These are phyloP conservation scores for Phytophthora multivora DNA, from an alignment of 352 stramenopile genomes.

Conservation along the genomic window DNA sequence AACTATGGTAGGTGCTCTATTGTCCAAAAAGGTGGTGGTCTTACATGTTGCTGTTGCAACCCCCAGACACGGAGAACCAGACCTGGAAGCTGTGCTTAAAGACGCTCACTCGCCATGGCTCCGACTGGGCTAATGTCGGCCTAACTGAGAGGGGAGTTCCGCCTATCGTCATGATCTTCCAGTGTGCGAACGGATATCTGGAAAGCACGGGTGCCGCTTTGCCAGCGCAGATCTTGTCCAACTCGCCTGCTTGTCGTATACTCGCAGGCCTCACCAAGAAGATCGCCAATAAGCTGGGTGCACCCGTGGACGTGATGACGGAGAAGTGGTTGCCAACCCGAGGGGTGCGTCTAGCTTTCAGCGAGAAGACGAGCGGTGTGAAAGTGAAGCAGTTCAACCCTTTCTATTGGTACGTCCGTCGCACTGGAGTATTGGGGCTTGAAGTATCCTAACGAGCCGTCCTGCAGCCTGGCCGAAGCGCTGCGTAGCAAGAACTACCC, in stretches of 20 bases:
- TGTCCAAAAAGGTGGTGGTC: not conserved
- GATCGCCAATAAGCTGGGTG: conserved; percentile 80
- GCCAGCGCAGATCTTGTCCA: conserved; percentile 59
- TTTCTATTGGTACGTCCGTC: conserved; percentile 60
- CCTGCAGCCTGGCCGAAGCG: conserved; percentile 18
- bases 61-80: conserved; percentile 51
- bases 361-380: conserved; percentile 3
- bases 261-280: conserved; percentile 85
- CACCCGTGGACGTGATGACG: conserved; percentile 83
- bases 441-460: not conserved
- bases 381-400: conserved; percentile 71
- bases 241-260: conserved; percentile 74
- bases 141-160: conserved; percentile 69
- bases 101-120: conserved; percentile 74
- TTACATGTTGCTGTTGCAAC: conserved; percentile 3
- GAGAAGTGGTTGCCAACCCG: conserved; percentile 75
- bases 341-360: conserved; percentile 27
- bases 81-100: conserved; percentile 72
- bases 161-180: conserved; percentile 67
- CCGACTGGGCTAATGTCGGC: conserved; percentile 71
- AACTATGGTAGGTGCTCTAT: conserved; percentile 62
- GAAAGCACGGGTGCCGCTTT: conserved; percentile 58
- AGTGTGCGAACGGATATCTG: conserved; percentile 46
- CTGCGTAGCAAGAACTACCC: conserved; percentile 12
- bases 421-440: not conserved